Conservation (phyloP, 306 rosid genomes). For the Sechiopsis laciniata region DNA sequence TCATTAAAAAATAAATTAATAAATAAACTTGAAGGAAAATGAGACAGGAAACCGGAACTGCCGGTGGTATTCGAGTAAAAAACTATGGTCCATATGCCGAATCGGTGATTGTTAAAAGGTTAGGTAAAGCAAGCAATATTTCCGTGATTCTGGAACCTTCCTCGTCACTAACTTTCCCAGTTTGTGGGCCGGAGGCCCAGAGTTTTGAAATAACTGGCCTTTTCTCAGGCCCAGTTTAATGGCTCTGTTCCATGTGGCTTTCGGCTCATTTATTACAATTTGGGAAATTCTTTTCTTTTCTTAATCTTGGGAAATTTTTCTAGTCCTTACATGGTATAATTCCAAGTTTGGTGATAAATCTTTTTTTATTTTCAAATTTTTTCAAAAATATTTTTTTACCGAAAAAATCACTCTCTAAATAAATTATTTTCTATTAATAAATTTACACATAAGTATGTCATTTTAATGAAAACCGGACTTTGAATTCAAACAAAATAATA, state of each 20-base stretch:
- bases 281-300: too few species aligned
- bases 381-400: too few species aligned
- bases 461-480: too few species aligned
- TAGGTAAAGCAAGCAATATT: not conserved
- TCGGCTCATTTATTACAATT: not conserved
- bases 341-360: too few species aligned
- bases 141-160: slow-evolving; percentile 8
- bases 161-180: not conserved
- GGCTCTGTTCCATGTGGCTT: not conserved
- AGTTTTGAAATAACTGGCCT: not conserved
- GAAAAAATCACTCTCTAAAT: too few species aligned
- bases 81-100: slow-evolving; percentile 18
- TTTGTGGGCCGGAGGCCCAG: slow-evolving; percentile 1
- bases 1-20: too few species aligned
- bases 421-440: too few species aligned
- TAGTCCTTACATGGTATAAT: too few species aligned
- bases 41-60: slow-evolving; percentile 25
- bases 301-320: too few species aligned
- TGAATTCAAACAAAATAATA: too few species aligned
- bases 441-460: too few species aligned
- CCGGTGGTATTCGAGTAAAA: slow-evolving; percentile 17
- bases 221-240: slow-evolving; percentile 2
- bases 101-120: slow-evolving; percentile 6
- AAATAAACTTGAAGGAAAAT: not conserved
- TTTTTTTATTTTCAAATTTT: too few species aligned